These are phyloP conservation scores for Phaeodactylum tricornutum DNA, from an alignment of 108 stramenopile genomes.

Conservation along the genomic window DNA sequence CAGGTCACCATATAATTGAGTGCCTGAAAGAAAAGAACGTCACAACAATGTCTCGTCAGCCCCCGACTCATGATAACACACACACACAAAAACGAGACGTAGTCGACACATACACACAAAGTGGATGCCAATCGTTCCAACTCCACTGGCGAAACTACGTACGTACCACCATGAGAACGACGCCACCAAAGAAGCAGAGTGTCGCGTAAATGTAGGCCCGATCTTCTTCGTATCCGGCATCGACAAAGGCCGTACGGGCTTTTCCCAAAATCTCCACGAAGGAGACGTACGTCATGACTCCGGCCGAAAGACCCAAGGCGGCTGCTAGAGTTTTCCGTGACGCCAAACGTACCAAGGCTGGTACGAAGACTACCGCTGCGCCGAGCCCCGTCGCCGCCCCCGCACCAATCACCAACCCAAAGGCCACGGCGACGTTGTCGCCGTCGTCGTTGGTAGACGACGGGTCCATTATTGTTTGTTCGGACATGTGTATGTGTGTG, in stretches of 20 bases:
- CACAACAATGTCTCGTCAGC: background rate
- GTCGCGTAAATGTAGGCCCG: conserved; percentile 40
- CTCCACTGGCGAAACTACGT: background rate
- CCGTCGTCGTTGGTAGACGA: background rate
- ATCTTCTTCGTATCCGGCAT: conserved; percentile 22
- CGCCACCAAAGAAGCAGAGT: conserved; percentile 48
- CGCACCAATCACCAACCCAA: conserved; percentile 36
- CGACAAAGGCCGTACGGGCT: conserved; percentile 24
- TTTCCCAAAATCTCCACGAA: conserved; percentile 82
- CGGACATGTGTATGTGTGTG: too few species aligned
- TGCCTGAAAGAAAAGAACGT: background rate
- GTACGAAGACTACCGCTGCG: conserved; percentile 69
- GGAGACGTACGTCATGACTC: conserved; percentile 89
- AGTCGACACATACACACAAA: background rate
- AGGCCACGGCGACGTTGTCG: conserved; percentile 36
- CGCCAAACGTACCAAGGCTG: conserved; percentile 48
- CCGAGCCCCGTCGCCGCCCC: conserved; percentile 45
- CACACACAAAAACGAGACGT: background rate
- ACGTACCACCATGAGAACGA: conserved; percentile 47
- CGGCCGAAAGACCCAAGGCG: conserved; percentile 66
- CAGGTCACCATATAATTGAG: conserved; percentile 3
- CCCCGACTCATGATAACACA: background rate
- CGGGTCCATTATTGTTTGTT: too few species aligned
- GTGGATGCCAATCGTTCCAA: background rate
- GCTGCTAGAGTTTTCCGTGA: conserved; percentile 45